Evolutionary conservation across 306 rosid genomes (phyloP), one percentile per base, ranked within the genome.

Genomic region (Albizia julibrissin): DNA sequence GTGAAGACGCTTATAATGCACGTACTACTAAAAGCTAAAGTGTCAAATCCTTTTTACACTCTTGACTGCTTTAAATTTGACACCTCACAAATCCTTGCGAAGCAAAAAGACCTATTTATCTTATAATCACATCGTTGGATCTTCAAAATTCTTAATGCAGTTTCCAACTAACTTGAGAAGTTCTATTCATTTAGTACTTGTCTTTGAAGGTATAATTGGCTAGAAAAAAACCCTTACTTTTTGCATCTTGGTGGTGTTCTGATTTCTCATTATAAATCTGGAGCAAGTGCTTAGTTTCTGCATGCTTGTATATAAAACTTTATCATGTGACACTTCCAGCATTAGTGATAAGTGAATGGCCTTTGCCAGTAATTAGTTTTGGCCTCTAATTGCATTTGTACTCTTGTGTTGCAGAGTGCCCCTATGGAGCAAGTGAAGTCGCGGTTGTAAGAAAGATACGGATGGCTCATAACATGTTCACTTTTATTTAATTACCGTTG

Each of bases 321-420:
- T 73, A 39, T 21, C 80, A 42, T 22, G 16, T 24, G 49, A 78
- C 37, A 72, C 29, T 56, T 66, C 1, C 56, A 39, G 59, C 49
- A 49, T 13, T 11, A 29, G 46, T 43, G 12, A 43, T 43, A 2
- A 42, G n/a, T 56, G 59, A 33, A 46, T 46, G 18, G 19, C 7
- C 54, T 47, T 47, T 15, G 54, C 54, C 54, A 47, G 54, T 47
- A 31, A 59, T 70, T 50, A 24, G 21, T 82, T 8, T 75, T 68
- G 33, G 61, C 62, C 81, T 59, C 79, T 83, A 67, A 87, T 70
- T 70, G 54, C 82, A 77, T 69, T 78, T 62, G 19, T 26, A 33
- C 50, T 84, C 77, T 50, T 78, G 29, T 62, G 69, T 81, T 77
- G 87, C 87, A 87, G 87, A 65, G 87, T 31, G 79, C 84, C 33